phyloP scores from a whole-genome alignment of 306 rosid genomes.

The Inga laurina region DNA sequence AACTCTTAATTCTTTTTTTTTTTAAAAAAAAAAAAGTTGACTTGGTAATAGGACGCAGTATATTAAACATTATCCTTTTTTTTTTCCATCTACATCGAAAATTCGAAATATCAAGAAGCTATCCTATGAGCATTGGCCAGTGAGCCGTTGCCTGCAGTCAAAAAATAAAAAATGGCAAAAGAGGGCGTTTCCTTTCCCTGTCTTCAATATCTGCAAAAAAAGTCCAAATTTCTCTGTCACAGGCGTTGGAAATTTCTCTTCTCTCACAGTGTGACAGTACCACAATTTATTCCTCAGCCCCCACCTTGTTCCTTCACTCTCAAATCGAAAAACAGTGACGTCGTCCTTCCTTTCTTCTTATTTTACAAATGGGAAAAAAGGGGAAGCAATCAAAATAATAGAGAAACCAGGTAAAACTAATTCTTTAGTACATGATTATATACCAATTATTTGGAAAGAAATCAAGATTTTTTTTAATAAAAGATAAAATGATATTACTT shows the following conservation, averaged over 20 bases:
- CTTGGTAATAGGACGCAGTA: too few species aligned
- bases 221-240: slow-evolving; percentile 22
- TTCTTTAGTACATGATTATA: too few species aligned
- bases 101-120: not conserved
- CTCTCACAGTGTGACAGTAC: not conserved
- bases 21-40: too few species aligned
- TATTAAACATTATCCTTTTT: too few species aligned
- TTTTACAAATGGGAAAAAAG: not conserved
- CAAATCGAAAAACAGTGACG: not conserved
- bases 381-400: not conserved
- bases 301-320: not conserved
- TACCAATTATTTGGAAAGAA: too few species aligned
- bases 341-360: not conserved
- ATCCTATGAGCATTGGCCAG: too few species aligned
- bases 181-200: not conserved
- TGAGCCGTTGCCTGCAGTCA: not conserved
- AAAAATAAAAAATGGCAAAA: not conserved
- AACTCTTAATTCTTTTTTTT: too few species aligned
- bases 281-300: not conserved
- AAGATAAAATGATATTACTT: too few species aligned
- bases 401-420: too few species aligned
- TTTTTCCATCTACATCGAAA: not conserved
- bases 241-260: not conserved
- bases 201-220: not conserved
- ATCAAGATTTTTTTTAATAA: too few species aligned